Base-by-base conservation (phyloP, 2,329 filamentous ascomycete genomes). In the Talaromyces atroroseus region DNA sequence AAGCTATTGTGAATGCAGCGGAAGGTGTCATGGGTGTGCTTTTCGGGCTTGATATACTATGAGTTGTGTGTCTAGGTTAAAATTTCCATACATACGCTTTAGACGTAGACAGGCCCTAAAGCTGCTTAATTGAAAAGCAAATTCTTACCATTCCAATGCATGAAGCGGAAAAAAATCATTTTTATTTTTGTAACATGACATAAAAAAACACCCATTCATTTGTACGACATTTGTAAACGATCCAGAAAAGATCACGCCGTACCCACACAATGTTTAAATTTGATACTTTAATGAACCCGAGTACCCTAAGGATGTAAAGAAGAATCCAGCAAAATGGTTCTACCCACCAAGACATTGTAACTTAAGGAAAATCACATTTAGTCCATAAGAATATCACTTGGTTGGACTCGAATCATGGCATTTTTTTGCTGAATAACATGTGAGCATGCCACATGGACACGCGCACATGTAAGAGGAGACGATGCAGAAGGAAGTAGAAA, bases 11-110 rank as follows among this genome's bases (percentile, higher is more conserved):
- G n/a, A 65, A 64, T 23, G 72, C 72, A 20, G 67, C 66, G 10
- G 65, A 71, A 48, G 70, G 69, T 47, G 66, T 72, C 18, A 57
- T 74, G 14, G 61, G 63, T 48, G 64, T 66, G 45, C 61, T 74
- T 45, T 73, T 72, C 54, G 61, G 63, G 21, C 40, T 50, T 50
- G 54, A 59, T 45, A 32, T 51, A 18, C 23, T 38, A 45, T 36
- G 18, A 45, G 29, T 23, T 44, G 7, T 42, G 3, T 42, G 2
- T n/a, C 36, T 20, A n/a, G 36, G 34, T 4, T 40, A 16, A 3
- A n/a, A n/a, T 38, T 14, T 11, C 11, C 4, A 10, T 42, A 42
- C 38, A 42, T 42, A 20, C 36, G 16, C 32, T 36, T 12, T 5
- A 36, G 32, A 32, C 2, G 29, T 32, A n/a, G n/a, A n/a, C n/a